Evolutionary conservation across 495 filamentous ascomycete species (phyloP).

Genomic region (Ramalina peruviana): DNA sequence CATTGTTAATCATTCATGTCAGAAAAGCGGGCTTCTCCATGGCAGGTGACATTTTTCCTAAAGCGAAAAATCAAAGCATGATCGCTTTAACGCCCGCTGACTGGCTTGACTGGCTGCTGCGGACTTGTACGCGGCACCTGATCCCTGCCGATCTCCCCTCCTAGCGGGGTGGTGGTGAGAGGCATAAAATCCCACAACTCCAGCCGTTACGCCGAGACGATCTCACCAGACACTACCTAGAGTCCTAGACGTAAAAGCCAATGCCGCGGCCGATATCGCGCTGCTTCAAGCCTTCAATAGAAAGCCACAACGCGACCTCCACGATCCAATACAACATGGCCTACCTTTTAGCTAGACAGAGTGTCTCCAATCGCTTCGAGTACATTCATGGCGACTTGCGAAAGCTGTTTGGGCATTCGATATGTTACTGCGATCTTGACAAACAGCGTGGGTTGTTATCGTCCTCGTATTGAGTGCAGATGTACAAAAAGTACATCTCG

Average conservation of each 20-base stretch:
- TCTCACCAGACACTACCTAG: background rate
- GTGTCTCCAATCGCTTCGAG: background rate
- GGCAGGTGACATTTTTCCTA: background rate
- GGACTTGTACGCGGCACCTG: slow-evolving; percentile 8
- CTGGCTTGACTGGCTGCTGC: background rate
- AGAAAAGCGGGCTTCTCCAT: no score
- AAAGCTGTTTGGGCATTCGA: background rate
- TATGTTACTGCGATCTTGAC: background rate
- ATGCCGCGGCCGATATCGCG: slow-evolving; percentile 7
- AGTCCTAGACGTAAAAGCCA: background rate
- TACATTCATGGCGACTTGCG: background rate
- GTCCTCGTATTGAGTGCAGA: no score
- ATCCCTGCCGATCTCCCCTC: slow-evolving; percentile 13
- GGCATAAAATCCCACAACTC: slow-evolving; percentile 3
- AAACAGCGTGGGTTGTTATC: no score
- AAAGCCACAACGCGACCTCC: background rate
- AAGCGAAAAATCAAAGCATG: slow-evolving; percentile 2
- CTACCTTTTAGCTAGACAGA: background rate
- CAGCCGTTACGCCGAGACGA: no score
- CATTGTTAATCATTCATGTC: background rate
- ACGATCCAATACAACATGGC: background rate
- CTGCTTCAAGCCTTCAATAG: background rate
- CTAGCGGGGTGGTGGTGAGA: slow-evolving; percentile 6
- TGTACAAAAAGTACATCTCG: no score
- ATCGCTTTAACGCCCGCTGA: slow-evolving; percentile 1